Conservation (phyloP, 768 basidiomycete species). For the Hemileccinum rubropunctum region DNA sequence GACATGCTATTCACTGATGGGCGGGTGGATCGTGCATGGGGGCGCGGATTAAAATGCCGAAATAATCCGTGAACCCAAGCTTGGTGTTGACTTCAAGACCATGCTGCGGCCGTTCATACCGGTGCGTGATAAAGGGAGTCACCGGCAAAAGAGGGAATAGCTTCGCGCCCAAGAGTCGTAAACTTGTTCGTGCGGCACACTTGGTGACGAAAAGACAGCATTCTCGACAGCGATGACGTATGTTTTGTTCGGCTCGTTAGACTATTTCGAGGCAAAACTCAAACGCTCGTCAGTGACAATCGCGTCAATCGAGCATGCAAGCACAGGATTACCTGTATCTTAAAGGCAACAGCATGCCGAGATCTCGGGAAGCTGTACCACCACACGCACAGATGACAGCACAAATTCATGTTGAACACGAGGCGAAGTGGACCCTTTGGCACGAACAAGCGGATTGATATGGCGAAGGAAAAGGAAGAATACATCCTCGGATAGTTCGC, state of each 20-base stretch:
- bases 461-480: slow-evolving; percentile 6
- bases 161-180: slow-evolving; percentile 17
- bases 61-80: slow-evolving; percentile 14
- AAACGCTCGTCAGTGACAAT: slow-evolving; percentile 12
- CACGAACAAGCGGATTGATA: slow-evolving; percentile 5
- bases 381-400: slow-evolving; percentile 12
- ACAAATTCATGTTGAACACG: slow-evolving; percentile 22
- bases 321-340: slow-evolving; percentile 14
- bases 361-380: slow-evolving; percentile 9
- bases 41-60: slow-evolving; percentile 20
- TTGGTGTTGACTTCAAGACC: slow-evolving; percentile 12
- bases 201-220: slow-evolving; percentile 7
- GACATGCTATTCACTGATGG: slow-evolving; percentile 15
- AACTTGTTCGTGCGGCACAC: slow-evolving; percentile 6
- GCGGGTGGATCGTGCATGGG: slow-evolving; percentile 20
- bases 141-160: slow-evolving; percentile 17
- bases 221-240: slow-evolving; percentile 30
- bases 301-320: slow-evolving; percentile 9
- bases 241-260: slow-evolving; percentile 10
- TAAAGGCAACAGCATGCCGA: slow-evolving; percentile 2
- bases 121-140: slow-evolving; percentile 9
- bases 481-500: slow-evolving; percentile 4
- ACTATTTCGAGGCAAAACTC: slow-evolving; percentile 25
- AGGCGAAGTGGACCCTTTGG: slow-evolving; percentile 18
- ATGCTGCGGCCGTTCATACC: slow-evolving; percentile 19